Conservation (phyloP, 192 early-diverging fungal genomes). For the Cetraspora pellucida region DNA sequence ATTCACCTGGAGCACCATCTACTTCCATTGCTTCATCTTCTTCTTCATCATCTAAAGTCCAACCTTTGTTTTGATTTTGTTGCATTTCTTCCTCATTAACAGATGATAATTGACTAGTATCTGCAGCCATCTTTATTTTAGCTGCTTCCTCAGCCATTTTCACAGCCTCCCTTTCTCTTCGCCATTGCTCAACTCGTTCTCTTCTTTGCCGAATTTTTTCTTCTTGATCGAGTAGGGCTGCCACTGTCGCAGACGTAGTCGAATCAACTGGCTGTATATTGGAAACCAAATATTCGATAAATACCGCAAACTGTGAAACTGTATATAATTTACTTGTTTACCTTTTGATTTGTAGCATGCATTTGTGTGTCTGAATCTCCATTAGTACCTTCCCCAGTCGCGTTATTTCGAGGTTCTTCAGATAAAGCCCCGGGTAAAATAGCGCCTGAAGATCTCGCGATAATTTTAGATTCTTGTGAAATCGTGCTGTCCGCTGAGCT, state of each 20-base stretch:
- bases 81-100: slow-evolving; percentile 23
- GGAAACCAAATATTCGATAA: slow-evolving; percentile 3
- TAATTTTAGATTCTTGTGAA: no score
- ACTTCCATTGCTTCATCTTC: slow-evolving; percentile 59
- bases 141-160: slow-evolving; percentile 52
- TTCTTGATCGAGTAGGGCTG: slow-evolving; percentile 48
- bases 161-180: slow-evolving; percentile 62
- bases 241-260: slow-evolving; percentile 37
- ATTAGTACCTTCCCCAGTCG: slow-evolving; percentile 7
- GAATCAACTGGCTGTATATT: slow-evolving; percentile 31
- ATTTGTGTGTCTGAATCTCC: not conserved
- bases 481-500: not conserved
- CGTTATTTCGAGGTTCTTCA: not conserved
- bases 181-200: slow-evolving; percentile 84
- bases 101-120: slow-evolving; percentile 23
- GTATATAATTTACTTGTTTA: not conserved
- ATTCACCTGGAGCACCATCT: slow-evolving; percentile 28
- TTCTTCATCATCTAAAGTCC: slow-evolving; percentile 68
- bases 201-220: slow-evolving; percentile 72
- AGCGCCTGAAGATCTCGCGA: no score
- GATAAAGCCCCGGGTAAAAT: not conserved
- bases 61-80: slow-evolving; percentile 49
- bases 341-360: not conserved
- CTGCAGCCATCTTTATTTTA: slow-evolving; percentile 31
- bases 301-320: not conserved